Evolutionary conservation across 495 filamentous ascomycete species (phyloP).

Genomic region (Aspergillus heteromorphus): DNA sequence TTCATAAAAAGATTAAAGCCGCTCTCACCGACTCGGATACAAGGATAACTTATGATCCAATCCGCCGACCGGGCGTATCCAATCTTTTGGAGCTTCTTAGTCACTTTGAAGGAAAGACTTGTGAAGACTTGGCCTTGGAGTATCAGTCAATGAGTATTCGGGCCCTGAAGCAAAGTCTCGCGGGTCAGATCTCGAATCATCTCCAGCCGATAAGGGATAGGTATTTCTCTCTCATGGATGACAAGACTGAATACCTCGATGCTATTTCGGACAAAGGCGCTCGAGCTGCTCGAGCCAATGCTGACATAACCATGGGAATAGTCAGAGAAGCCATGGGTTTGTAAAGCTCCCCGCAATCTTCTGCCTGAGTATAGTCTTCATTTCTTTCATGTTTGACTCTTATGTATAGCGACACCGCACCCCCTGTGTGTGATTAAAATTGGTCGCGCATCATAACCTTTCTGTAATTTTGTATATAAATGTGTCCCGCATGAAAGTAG

Average conservation of each 20-base stretch:
- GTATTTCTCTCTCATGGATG: constrained; percentile 49
- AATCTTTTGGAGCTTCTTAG: constrained; percentile 77
- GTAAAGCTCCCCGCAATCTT: too few relatives aligned
- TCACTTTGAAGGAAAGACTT: constrained; percentile 52
- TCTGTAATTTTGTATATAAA: too few relatives aligned
- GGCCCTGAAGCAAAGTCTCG: constrained; percentile 61
- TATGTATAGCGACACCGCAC: too few relatives aligned
- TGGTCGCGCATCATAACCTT: too few relatives aligned
- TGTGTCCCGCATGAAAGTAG: too few relatives aligned
- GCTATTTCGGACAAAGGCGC: constrained; percentile 56
- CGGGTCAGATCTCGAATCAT: constrained; percentile 46
- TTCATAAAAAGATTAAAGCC: constrained; percentile 59
- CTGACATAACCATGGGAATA: constrained; percentile 58
- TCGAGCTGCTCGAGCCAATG: constrained; percentile 55
- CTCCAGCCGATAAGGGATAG: constrained; percentile 56
- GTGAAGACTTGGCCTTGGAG: constrained; percentile 51
- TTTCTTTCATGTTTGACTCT: too few relatives aligned
- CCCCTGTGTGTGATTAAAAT: too few relatives aligned
- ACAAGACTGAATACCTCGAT: constrained; percentile 50
- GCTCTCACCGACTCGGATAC: constrained; percentile 73
- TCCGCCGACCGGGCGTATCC: constrained; percentile 68
- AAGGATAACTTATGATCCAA: constrained; percentile 65
- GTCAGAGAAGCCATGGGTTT: constrained; percentile 63
- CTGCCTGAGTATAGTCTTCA: too few relatives aligned
- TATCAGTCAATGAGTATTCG: constrained; percentile 48